Conservation (phyloP, 108 stramenopile genomes). For the Nitzschia sp. region DNA sequence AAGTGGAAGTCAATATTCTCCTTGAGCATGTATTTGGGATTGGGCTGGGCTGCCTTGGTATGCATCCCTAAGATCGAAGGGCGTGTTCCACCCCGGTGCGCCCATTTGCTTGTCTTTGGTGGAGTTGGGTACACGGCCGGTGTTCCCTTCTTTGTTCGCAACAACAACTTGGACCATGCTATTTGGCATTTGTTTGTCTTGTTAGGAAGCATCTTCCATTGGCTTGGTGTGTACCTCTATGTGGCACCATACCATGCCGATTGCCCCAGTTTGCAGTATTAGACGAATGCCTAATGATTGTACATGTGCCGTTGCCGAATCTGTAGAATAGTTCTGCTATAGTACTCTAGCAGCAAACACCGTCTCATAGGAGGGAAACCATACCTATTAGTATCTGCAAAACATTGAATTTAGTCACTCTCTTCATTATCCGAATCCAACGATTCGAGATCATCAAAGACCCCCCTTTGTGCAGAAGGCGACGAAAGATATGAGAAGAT, state of each 20-base stretch:
- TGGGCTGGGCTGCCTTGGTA: constrained; percentile 77
- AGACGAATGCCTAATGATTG: too few species aligned
- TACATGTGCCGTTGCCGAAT: too few species aligned
- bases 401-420: too few species aligned
- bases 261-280: too few species aligned
- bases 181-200: constrained; percentile 86
- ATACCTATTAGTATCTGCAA: too few species aligned
- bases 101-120: constrained; percentile 60
- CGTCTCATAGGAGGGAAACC: too few species aligned
- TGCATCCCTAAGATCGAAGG: constrained; percentile 58
- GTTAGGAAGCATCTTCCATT: constrained; percentile 74
- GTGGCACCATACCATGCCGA: constrained; percentile 30
- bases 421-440: too few species aligned
- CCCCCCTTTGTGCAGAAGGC: too few species aligned
- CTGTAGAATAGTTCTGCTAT: too few species aligned
- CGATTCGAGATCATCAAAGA: too few species aligned
- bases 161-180: constrained; percentile 82
- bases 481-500: not conserved
- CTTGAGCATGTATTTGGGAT: constrained; percentile 78
- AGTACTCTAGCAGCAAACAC: too few species aligned
- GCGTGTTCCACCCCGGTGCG: constrained; percentile 42
- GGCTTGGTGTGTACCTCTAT: constrained; percentile 66
- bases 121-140: constrained; percentile 84
- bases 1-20: constrained; percentile 55
- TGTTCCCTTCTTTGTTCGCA: constrained; percentile 83